Evolutionary conservation across 2,329 filamentous ascomycete genomes (phyloP).

Genomic region (Septoria petroselini): DNA sequence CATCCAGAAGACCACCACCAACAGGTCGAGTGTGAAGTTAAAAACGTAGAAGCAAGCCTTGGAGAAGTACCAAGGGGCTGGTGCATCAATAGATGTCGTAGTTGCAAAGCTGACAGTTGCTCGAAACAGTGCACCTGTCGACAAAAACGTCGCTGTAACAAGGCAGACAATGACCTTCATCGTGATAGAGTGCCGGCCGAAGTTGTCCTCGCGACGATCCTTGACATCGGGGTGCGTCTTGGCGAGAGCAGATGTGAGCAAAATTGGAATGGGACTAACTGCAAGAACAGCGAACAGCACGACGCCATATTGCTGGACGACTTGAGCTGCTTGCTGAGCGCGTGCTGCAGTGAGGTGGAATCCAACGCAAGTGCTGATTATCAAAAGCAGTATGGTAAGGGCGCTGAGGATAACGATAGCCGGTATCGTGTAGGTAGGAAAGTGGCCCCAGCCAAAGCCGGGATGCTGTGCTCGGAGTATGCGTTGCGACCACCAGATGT

Average conservation of each 20-base stretch:
- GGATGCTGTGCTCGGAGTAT: conserved; percentile 72
- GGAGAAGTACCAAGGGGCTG: conserved; percentile 66
- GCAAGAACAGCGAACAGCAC: conserved; percentile 63
- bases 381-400: conserved; percentile 62
- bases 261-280: conserved; percentile 63
- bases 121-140: conserved; percentile 68
- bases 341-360: conserved; percentile 62
- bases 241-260: conserved; percentile 48
- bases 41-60: conserved; percentile 76
- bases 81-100: conserved; percentile 35
- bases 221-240: conserved; percentile 36
- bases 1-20: conserved; percentile 66
- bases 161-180: conserved; percentile 66
- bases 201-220: conserved; percentile 50
- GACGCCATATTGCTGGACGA: conserved; percentile 61
- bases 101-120: conserved; percentile 57
- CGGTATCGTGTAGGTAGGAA: conserved; percentile 54
- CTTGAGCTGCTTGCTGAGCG: conserved; percentile 54
- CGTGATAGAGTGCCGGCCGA: conserved; percentile 59
- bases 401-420: conserved; percentile 58
- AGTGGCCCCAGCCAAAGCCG: conserved; percentile 63
- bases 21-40: conserved; percentile 70
- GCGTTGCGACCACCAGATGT: conserved; percentile 73
- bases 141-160: conserved; percentile 57
- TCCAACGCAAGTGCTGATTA: conserved; percentile 61